Base-by-base conservation (phyloP, 257 asterid genomes). In the Striga asiatica region DNA sequence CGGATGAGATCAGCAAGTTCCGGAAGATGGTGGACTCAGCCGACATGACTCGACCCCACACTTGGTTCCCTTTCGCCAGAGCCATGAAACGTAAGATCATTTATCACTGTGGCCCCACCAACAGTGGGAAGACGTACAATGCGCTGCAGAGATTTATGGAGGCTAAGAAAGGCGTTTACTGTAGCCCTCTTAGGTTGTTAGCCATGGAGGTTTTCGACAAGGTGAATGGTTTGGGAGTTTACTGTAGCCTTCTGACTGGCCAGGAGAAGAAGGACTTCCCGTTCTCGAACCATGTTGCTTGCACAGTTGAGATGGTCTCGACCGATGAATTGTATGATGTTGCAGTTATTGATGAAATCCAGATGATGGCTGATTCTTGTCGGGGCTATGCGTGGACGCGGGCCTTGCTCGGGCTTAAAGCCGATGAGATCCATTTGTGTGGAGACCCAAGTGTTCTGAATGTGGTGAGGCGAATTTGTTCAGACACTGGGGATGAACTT, bases 1-100 rank as follows among this genome's bases (percentile, higher is more conserved):
- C 83, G 5, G 77, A 69, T 54, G 94, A 87, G 68, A 91, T 91
- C 50, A 81, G 74, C 61, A 75, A 76, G 67, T 91, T 87, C 53
- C 74, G 89, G 75, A 68, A 59, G 52, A 80, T 87, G 94, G 89
- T 87, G 47, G 87, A 76, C 38, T 86, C 92, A 0, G 96, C 95
- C 18, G 96, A 91, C 69, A 67, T 91, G 93, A 86, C 96, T 5
- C 79, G 74, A 71, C 96, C 98, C 5, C 89, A 86, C 57, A 80
- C 96, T 50, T 91, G 98, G 98, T 91, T 86, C 73, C 98, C 98
- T 0, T 91, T 87, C 56, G 96, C 98, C 25, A 70, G 98, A 77
- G 98, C 94, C 24, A 91, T 91, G 98, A 91, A 87, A 67, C 76
- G 98, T 51, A 86, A 72, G 73, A 74, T 91, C 18, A 41, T 87